Conservation (phyloP, 2,329 filamentous ascomycete species). For the Colletotrichum sp. region DNA sequence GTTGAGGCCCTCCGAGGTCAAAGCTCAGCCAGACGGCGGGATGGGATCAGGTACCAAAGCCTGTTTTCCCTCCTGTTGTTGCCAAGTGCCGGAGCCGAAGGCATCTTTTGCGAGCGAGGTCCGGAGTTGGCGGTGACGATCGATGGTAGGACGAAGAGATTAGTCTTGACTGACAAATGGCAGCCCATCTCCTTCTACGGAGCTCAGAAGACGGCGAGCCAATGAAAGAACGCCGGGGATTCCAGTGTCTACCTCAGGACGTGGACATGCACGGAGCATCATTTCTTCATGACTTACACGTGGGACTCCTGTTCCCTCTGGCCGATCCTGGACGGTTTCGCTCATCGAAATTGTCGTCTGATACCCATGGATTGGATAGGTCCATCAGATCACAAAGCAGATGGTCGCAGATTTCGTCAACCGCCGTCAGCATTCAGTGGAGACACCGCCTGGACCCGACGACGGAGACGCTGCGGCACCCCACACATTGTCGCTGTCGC, state of each 20-base stretch:
- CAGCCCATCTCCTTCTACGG: neutral
- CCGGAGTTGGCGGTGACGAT: neutral
- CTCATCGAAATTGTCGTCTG: neutral
- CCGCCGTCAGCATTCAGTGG: neutral
- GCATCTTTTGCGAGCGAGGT: neutral
- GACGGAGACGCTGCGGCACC: neutral
- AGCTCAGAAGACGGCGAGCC: neutral
- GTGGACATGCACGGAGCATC: neutral
- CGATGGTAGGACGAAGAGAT: neutral
- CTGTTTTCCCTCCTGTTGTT: neutral
- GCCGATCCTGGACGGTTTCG: neutral
- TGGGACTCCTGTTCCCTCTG: neutral
- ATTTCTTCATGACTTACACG: neutral
- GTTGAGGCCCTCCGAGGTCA: neutral
- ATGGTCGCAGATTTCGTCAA: neutral
- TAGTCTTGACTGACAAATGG: conserved; percentile 3
- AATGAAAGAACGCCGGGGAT: neutral
- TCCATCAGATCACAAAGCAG: neutral
- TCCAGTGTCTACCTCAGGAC: neutral
- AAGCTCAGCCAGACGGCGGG: neutral
- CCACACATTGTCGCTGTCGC: neutral
- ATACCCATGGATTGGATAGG: neutral
- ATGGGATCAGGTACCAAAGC: neutral
- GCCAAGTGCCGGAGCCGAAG: neutral
- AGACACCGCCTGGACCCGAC: neutral